Conservation (phyloP, 2,329 filamentous ascomycete genomes). For the Pseudophaeomoniella oleicola region DNA sequence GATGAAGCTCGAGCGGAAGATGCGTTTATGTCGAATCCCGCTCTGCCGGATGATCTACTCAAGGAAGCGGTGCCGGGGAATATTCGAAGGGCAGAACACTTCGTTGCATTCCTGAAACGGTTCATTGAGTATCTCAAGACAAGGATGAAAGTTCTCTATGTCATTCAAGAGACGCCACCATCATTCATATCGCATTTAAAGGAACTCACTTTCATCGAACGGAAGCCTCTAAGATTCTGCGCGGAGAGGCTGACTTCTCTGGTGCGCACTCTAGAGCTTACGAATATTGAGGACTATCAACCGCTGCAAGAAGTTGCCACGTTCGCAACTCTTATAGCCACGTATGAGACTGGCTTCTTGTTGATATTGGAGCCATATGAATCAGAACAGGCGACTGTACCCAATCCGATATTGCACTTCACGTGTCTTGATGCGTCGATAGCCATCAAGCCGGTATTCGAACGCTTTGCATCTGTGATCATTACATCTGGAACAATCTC, state of each 20-base stretch:
- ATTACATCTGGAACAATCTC: conserved; percentile 97
- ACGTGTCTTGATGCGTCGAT: conserved; percentile 95
- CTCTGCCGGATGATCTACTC: conserved; percentile 79
- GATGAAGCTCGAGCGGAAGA: conserved; percentile 87
- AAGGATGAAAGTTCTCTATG: conserved; percentile 93
- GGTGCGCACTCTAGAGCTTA: conserved; percentile 85
- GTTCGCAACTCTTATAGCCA: conserved; percentile 89
- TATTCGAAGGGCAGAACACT: conserved; percentile 89
- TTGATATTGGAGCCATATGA: conserved; percentile 96
- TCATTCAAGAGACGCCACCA: conserved; percentile 90
- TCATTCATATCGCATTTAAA: conserved; percentile 88
- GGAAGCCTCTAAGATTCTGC: conserved; percentile 84
- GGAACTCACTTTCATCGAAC: conserved; percentile 94
- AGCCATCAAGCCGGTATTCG: conserved; percentile 93
- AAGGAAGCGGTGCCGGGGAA: conserved; percentile 96
- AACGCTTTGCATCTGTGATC: conserved; percentile 93
- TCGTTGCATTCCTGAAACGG: conserved; percentile 82
- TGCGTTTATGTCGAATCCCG: conserved; percentile 93
- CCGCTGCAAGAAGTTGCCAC: conserved; percentile 94
- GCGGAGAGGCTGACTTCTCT: conserved; percentile 88
- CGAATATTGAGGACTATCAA: conserved; percentile 96
- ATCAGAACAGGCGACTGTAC: conserved; percentile 85
- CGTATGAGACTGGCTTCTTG: conserved; percentile 91
- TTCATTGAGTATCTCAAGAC: conserved; percentile 98
- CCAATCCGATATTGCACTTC: conserved; percentile 93